These are phyloP conservation scores for Boletus patriciae DNA, from an alignment of 768 basidiomycete species.

Conservation along the genomic window DNA sequence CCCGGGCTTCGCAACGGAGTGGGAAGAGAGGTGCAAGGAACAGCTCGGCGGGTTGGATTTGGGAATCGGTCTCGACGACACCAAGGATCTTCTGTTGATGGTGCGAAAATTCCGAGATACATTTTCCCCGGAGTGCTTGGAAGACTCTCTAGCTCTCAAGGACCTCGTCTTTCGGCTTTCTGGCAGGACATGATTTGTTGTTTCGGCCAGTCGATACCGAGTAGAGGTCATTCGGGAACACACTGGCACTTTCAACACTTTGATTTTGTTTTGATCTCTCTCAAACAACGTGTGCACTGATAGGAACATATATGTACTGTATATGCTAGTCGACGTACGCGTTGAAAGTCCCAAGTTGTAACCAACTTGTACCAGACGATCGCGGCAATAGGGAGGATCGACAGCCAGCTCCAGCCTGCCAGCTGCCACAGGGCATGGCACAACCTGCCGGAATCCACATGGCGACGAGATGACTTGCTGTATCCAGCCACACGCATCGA, in stretches of 20 bases:
- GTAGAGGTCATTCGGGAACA: not conserved
- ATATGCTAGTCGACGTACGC: not conserved
- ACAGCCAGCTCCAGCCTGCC: not conserved
- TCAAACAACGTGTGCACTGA: not conserved
- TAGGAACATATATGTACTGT: not conserved
- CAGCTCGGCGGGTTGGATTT: constrained; percentile 16
- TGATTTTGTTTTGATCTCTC: not conserved
- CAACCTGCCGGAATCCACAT: constrained; percentile 11
- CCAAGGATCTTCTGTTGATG: constrained; percentile 5
- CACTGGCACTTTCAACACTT: not conserved
- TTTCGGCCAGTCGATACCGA: not conserved
- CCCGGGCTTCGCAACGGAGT: constrained; percentile 8
- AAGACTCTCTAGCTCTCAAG: constrained; percentile 22
- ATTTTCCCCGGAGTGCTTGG: constrained; percentile 18
- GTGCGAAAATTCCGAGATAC: constrained; percentile 18
- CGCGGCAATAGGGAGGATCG: not conserved
- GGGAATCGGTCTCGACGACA: not conserved
- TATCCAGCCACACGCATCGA: not conserved
- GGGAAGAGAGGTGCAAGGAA: constrained; percentile 21
- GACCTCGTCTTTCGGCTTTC: constrained; percentile 18
- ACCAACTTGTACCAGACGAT: not conserved
- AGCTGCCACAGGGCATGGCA: not conserved
- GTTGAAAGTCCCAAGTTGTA: not conserved
- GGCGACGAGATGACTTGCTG: not conserved
- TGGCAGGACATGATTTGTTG: constrained; percentile 1